Conservation (phyloP, 2,329 filamentous ascomycete genomes). For the Ophiocordyceps robertsii region DNA sequence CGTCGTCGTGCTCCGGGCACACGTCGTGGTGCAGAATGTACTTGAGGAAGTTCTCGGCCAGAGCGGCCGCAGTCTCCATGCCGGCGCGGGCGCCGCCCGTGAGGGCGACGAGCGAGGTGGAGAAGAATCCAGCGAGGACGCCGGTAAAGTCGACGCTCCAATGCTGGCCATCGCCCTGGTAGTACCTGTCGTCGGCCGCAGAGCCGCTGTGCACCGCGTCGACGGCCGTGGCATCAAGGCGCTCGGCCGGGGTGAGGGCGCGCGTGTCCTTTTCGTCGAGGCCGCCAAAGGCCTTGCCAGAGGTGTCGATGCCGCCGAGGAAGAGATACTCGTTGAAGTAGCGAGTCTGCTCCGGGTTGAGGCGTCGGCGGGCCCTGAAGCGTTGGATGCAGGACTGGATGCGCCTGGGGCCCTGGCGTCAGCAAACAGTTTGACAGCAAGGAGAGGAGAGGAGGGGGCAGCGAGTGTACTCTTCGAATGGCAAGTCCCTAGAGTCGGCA, state of each 20-base stretch:
- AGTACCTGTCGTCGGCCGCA: constrained; percentile 30
- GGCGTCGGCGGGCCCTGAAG: constrained; percentile 63
- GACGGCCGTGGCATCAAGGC: constrained; percentile 49
- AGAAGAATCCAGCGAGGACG: constrained; percentile 70
- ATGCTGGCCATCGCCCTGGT: constrained; percentile 34
- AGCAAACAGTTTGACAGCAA: constrained; percentile 2
- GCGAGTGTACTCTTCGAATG: constrained; percentile 40
- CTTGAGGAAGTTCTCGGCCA: constrained; percentile 76
- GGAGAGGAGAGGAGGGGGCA: not conserved
- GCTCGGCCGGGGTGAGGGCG: constrained; percentile 44
- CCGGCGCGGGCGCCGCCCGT: constrained; percentile 40
- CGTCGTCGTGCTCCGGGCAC: constrained; percentile 62
- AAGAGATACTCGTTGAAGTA: constrained; percentile 71
- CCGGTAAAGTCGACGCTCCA: constrained; percentile 74
- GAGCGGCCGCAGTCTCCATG: constrained; percentile 45
- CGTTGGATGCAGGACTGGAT: constrained; percentile 78
- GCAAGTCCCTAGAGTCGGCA: constrained; percentile 23
- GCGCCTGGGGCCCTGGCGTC: constrained; percentile 35
- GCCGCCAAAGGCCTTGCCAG: constrained; percentile 43
- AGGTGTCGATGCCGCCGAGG: constrained; percentile 65
- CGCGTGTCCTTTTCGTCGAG: constrained; percentile 40
- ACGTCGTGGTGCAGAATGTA: constrained; percentile 78
- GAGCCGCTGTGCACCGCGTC: constrained; percentile 41
- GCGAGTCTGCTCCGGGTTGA: constrained; percentile 45
- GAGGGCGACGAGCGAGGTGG: constrained; percentile 37